Evolutionary conservation across 1,139 yeast genomes (phyloP), one percentile per base, ranked within the genome.

Genomic region (Hemisphaericaspora xylanilytica): DNA sequence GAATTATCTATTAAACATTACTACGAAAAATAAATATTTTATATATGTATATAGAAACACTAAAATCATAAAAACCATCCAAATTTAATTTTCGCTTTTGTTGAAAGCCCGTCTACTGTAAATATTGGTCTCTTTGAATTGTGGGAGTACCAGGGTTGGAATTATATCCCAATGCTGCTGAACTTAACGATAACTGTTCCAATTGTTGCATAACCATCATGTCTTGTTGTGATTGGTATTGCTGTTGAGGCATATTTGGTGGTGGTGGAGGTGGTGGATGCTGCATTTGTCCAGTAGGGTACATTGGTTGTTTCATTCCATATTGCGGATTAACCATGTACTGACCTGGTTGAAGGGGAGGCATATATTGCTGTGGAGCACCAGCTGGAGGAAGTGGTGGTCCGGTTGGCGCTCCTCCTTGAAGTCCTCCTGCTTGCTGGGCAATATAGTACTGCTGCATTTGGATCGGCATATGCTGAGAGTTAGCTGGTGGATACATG

Each of bases 151-250:
- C 72, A 7, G 77, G 77, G 39, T 65, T 69, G 9, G 75, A 68
- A 42, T 65, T 65, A 46, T 71, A 73, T 2, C 77, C 78, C 60
- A 72, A 53, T 2, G 77, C 77, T 4, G 75, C 78, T 3, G 77
- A 70, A 41, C 73, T 70, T 43, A 73, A 55, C 2, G 76, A 70
- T 36, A 73, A 56, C 47, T 70, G 75, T 49, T 73, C 77, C 51
- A 73, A 67, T 47, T 72, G 78, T 49, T 67, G 71, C 75, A 72
- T 68, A 8, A 70, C 71, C 5, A 59, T 61, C 35, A 56, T 45
- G 38, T 65, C 72, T 39, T 63, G 67, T 17, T 56, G 60, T 29
- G 45, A 50, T 31, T 40, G 49, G 24, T 44, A 50, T 17, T 42
- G 48, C 16, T 46, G 52, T 31, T 43, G 51, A n/a, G n/a, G n/a